Conservation (phyloP, 2,329 filamentous ascomycete species). For the Daldinia eschscholtzii region DNA sequence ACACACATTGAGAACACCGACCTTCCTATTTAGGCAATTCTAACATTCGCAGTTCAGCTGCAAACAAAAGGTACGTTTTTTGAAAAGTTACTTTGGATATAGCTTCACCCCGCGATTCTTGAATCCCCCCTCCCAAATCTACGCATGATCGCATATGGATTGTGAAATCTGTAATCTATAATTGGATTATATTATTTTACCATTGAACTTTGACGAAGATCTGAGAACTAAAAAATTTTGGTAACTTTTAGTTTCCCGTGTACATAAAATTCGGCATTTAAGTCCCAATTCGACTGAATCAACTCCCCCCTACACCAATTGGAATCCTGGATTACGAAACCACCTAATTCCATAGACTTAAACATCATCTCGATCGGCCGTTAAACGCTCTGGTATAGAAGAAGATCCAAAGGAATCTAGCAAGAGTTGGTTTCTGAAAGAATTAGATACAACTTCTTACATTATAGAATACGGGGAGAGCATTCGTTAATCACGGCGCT, state of each 20-base stretch:
- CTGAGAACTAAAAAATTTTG: slow-evolving; percentile 12
- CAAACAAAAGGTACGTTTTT: slow-evolving; percentile 30
- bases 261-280: slow-evolving; percentile 28
- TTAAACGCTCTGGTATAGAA: slow-evolving; percentile 11
- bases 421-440: slow-evolving; percentile 24
- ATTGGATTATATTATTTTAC: background rate
- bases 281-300: slow-evolving; percentile 19
- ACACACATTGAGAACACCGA: slow-evolving; percentile 7
- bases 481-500: slow-evolving; percentile 49
- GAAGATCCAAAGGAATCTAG: slow-evolving; percentile 17
- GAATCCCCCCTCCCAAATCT: background rate
- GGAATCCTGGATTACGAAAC: slow-evolving; percentile 1
- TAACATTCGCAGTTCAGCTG: slow-evolving; percentile 21
- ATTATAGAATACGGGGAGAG: slow-evolving; percentile 42
- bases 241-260: slow-evolving; percentile 7
- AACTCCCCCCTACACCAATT: background rate
- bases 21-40: slow-evolving; percentile 39
- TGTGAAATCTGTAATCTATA: background rate
- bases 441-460: slow-evolving; percentile 21
- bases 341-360: slow-evolving; percentile 9
- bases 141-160: background rate
- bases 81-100: slow-evolving; percentile 6
- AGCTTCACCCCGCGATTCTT: slow-evolving; percentile 7
- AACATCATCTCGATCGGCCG: slow-evolving; percentile 5
- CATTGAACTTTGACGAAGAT: background rate